phyloP scores from a whole-genome alignment of 2,329 filamentous ascomycete species.

The Orbilia brochopaga region DNA sequence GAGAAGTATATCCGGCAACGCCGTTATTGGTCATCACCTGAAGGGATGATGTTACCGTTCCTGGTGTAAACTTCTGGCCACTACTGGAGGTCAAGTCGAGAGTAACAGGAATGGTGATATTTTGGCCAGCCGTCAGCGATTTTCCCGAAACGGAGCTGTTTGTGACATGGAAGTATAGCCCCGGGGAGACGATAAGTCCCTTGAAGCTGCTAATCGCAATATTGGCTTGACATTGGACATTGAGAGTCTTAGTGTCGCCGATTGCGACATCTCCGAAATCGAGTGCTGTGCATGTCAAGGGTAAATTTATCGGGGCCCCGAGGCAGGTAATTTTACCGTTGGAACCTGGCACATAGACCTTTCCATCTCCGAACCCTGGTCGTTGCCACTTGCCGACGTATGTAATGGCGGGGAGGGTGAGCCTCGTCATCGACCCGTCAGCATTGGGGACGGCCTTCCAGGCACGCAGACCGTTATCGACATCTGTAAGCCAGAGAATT shows the following conservation, averaged over 20 bases:
- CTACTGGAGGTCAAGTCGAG: slow-evolving; percentile 20
- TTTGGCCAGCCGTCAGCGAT: slow-evolving; percentile 57
- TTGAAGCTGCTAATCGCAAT: slow-evolving; percentile 58
- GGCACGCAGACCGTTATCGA: slow-evolving; percentile 58
- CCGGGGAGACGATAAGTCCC: slow-evolving; percentile 57
- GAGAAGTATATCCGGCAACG: slow-evolving; percentile 57
- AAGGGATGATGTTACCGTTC: slow-evolving; percentile 36
- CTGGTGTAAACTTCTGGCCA: slow-evolving; percentile 28
- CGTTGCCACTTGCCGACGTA: slow-evolving; percentile 59
- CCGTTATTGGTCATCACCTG: slow-evolving; percentile 55
- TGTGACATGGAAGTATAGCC: slow-evolving; percentile 58
- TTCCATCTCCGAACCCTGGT: slow-evolving; percentile 60
- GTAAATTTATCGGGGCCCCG: slow-evolving; percentile 60
- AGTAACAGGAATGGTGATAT: slow-evolving; percentile 59
- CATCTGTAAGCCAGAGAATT: slow-evolving; percentile 60
- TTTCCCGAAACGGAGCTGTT: slow-evolving; percentile 58
- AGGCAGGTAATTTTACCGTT: slow-evolving; percentile 43
- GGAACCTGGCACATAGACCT: slow-evolving; percentile 57
- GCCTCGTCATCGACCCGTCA: slow-evolving; percentile 51
- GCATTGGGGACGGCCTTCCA: slow-evolving; percentile 58
- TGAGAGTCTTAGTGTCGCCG: slow-evolving; percentile 56
- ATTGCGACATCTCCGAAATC: slow-evolving; percentile 59
- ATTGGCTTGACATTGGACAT: slow-evolving; percentile 59
- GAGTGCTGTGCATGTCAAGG: slow-evolving; percentile 59
- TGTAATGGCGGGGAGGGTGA: slow-evolving; percentile 58